A percentile compares a stretch with the other conserved stretches of the same genome.
Evolutionary conservation across 164 flowering plant genomes (phyloP).

Genomic region (Chimonanthus praecox): DNA sequence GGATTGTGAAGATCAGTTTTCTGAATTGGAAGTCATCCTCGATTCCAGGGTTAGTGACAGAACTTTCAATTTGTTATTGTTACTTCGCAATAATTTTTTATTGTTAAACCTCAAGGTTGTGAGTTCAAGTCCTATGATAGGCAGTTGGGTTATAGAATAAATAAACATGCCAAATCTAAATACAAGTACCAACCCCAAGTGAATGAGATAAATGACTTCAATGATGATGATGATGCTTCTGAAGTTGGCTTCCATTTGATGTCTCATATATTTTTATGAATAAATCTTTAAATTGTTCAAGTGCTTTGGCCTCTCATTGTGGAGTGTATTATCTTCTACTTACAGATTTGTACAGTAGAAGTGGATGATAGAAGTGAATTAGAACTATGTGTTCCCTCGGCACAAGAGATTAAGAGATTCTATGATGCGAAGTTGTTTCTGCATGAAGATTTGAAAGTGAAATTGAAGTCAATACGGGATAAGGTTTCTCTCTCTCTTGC

Average conservation of each 20-base stretch:
- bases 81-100: not conserved
- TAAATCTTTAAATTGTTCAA: not conserved
- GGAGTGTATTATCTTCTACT: not conserved
- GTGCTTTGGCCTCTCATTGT: not conserved
- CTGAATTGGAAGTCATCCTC: conserved; percentile 70
- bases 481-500: conserved; percentile 37
- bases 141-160: no score
- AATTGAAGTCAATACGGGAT: conserved; percentile 42
- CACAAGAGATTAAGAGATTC: conserved; percentile 39
- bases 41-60: conserved; percentile 59
- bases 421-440: conserved; percentile 32
- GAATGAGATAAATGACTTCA: no score
- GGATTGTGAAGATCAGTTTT: conserved; percentile 64
- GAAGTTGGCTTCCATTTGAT: not conserved
- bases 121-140: no score
- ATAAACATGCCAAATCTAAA: no score
- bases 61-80: not conserved
- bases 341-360: conserved; percentile 54
- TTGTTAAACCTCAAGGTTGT: no score
- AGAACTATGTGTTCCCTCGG: conserved; percentile 52
- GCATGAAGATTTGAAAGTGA: conserved; percentile 36
- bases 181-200: no score
- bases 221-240: not conserved
- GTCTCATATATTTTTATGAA: no score
- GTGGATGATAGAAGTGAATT: conserved; percentile 50